phyloP scores from a whole-genome alignment of 495 filamentous ascomycete genomes.

The Talaromyces trachyspermus region DNA sequence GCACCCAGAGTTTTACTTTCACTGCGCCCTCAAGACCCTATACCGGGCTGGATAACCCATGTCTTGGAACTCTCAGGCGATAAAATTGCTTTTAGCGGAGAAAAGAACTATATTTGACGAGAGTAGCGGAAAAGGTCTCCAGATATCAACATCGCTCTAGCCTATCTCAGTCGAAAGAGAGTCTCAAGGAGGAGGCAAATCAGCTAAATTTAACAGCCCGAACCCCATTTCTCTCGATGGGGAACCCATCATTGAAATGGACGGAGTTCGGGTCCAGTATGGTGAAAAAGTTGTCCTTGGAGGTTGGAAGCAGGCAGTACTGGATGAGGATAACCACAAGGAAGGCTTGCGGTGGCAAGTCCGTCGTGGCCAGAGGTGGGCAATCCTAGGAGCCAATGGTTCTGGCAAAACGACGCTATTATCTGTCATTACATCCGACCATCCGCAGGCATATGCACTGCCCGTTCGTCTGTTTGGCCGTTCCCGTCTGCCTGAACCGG shows the following conservation, averaged over 20 bases:
- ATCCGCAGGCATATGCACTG: slow-evolving; percentile 86
- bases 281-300: slow-evolving; percentile 69
- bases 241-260: slow-evolving; percentile 77
- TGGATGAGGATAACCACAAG: slow-evolving; percentile 26
- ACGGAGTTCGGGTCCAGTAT: slow-evolving; percentile 72
- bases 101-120: slow-evolving; percentile 1
- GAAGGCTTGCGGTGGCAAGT: slow-evolving; percentile 77
- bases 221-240: slow-evolving; percentile 16
- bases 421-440: slow-evolving; percentile 88
- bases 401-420: slow-evolving; percentile 81
- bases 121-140: not conserved
- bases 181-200: not conserved
- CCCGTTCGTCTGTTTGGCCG: slow-evolving; percentile 81
- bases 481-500: slow-evolving; percentile 66
- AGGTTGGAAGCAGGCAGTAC: slow-evolving; percentile 58
- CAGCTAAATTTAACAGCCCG: not conserved
- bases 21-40: slow-evolving; percentile 72
- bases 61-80: slow-evolving; percentile 57
- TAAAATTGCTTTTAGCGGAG: slow-evolving; percentile 38
- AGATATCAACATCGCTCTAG: no score
- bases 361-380: slow-evolving; percentile 78
- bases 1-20: slow-evolving; percentile 68
- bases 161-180: no score
- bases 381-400: slow-evolving; percentile 83
- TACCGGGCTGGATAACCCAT: slow-evolving; percentile 89